phyloP scores from a whole-genome alignment of 108 stramenopile genomes.

The Nitzschia sp. region DNA sequence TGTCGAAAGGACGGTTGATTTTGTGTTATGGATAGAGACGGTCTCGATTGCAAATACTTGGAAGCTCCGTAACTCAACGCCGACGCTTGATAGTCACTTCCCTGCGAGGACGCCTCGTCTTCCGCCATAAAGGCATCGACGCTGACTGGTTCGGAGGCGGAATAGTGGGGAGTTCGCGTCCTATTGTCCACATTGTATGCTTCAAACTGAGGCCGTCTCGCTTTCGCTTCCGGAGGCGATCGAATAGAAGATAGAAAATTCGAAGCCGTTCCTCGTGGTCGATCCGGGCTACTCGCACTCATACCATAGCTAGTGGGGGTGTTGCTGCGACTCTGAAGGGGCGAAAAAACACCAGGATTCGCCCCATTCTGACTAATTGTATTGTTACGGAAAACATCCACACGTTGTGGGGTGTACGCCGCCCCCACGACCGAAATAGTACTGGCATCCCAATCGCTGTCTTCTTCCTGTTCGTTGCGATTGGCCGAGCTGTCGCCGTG shows the following conservation, averaged over 20 bases:
- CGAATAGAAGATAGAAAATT: background rate
- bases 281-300: background rate
- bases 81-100: constrained; percentile 5
- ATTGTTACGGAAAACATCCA: too few species aligned
- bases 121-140: background rate
- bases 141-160: background rate
- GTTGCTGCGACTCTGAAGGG: background rate
- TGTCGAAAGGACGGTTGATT: background rate
- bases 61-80: constrained; percentile 3
- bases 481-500: constrained; percentile 1
- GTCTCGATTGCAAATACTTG: constrained; percentile 10
- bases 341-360: constrained; percentile 9
- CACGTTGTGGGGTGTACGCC: constrained; percentile 1
- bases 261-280: background rate
- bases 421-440: constrained; percentile 6
- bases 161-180: constrained; percentile 15
- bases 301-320: background rate
- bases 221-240: constrained; percentile 3
- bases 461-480: constrained; percentile 1
- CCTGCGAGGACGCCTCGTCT: background rate
- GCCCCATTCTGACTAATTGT: background rate
- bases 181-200: constrained; percentile 22
- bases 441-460: constrained; percentile 19
- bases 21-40: background rate
- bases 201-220: constrained; percentile 5